phyloP scores from a whole-genome alignment of 2,329 filamentous ascomycete species.

The Apiospora koreana region DNA sequence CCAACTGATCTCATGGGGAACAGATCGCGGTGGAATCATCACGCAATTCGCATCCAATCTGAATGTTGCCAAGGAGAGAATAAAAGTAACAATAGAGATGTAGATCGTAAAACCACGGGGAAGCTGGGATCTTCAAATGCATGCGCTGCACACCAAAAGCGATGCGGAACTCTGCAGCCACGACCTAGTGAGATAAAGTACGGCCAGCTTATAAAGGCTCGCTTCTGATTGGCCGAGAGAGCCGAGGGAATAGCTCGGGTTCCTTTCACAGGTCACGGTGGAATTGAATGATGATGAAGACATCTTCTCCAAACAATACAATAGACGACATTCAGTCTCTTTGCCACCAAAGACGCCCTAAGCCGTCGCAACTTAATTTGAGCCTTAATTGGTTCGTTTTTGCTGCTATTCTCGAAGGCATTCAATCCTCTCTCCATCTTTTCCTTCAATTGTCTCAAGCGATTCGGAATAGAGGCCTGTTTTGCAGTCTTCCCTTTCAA shows the following conservation, averaged over 20 bases:
- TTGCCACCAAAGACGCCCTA: conserved; percentile 12
- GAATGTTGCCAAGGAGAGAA: not conserved
- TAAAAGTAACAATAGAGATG: not conserved
- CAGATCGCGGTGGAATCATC: too few species aligned
- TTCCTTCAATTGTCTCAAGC: not conserved
- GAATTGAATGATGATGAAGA: conserved; percentile 12
- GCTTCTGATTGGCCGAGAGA: conserved; percentile 7
- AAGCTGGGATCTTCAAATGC: not conserved
- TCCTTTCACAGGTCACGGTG: conserved; percentile 6
- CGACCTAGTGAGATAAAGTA: not conserved
- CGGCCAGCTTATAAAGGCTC: conserved; percentile 11
- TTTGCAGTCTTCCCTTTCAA: not conserved
- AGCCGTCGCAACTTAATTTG: not conserved
- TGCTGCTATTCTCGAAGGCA: not conserved
- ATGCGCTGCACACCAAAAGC: not conserved
- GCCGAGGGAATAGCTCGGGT: conserved; percentile 9
- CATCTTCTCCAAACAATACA: conserved; percentile 10
- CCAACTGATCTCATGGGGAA: not conserved
- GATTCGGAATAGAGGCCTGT: not conserved
- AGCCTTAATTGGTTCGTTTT: not conserved
- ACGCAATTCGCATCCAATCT: not conserved
- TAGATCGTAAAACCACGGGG: not conserved
- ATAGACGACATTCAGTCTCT: not conserved
- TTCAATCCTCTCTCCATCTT: not conserved
- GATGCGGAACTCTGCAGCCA: conserved; percentile 9